Evolutionary conservation across 805 yeast species (phyloP).

Genomic region (Kluyveromyces nonfermentans): DNA sequence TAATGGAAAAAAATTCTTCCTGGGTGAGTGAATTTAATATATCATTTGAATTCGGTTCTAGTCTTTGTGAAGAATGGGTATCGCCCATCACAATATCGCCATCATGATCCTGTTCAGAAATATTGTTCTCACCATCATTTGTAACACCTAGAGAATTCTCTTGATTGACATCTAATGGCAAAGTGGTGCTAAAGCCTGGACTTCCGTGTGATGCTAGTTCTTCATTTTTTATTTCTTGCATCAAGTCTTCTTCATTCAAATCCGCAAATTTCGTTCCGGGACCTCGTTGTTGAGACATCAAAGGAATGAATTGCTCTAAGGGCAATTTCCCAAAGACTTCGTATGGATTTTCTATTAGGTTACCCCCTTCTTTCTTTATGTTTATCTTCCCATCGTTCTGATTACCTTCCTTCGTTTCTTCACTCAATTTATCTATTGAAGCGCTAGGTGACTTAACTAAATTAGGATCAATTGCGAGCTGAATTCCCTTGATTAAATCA

Average conservation of each 20-base stretch:
- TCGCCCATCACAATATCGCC: constrained; percentile 8
- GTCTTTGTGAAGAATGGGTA: constrained; percentile 3
- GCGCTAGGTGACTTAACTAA: constrained; percentile 11
- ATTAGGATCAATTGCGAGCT: constrained; percentile 28
- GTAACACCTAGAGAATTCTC: neutral
- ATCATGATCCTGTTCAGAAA: constrained; percentile 7
- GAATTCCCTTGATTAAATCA: constrained; percentile 12
- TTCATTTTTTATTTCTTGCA: constrained; percentile 33
- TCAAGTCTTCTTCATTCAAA: constrained; percentile 43
- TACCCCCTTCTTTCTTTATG: constrained; percentile 1
- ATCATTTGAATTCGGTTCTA: neutral
- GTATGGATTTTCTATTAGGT: constrained; percentile 24
- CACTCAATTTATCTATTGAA: neutral
- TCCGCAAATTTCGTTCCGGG: constrained; percentile 37
- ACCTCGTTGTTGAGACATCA: constrained; percentile 48
- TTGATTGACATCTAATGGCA: constrained; percentile 2
- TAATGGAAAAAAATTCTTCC: constrained; percentile 39
- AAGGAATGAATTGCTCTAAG: constrained; percentile 47
- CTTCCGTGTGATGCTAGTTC: neutral
- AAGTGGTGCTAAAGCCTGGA: neutral
- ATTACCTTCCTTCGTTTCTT: constrained; percentile 3
- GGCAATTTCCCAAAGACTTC: constrained; percentile 31
- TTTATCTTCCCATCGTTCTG: constrained; percentile 1
- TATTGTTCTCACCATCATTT: constrained; percentile 1
- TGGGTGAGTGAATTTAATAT: constrained; percentile 11